Evolutionary conservation across 169 alveolate species (phyloP), one percentile per base, ranked within the genome.

Genomic region (Miamiensis avidus): DNA sequence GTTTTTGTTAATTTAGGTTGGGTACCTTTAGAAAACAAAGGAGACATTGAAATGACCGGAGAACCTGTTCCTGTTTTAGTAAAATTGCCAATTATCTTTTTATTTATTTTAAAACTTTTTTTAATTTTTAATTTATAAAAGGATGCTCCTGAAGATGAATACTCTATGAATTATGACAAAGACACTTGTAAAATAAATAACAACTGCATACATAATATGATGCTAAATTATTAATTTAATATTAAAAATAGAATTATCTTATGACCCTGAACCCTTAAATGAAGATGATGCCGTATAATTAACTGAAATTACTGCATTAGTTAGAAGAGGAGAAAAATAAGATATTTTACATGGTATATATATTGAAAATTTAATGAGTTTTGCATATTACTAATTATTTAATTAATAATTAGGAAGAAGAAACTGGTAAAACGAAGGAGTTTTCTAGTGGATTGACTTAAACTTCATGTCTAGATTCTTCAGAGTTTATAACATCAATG

Each of bases 1-100:
- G 83, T 86, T 65, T 79, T 86, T 74, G 83, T 86, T 29, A 86
- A 86, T 81, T 79, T 86, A 34, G 90, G 90, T 72, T 86, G 90
- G 90, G 90, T 86, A 27, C 87, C 90, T 29, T 31, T 75, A 27
- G 90, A 86, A 78, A 78, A 86, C 28, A 74, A 75, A 29, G 49
- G 34, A 30, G 86, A 81, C 74, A 81, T 86, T 28, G 78, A 86
- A 74, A 76, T 86, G 83, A 81, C 83, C 30, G 65, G 78, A 65
- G 90, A 86, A 75, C 83, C 83, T 49, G 65, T 34, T 25, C 76
- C 76, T 49, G 30, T 33, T 49, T 28, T 79, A 31, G 84, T 49
- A 79, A 79, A 11, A 49, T 49, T 49, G 4, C 4, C 26, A 15
- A 15, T 73, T 15, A 73, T 15, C 6, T 73, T 73, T 73, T 1